A percentile compares a stretch with the other conserved stretches of the same genome.
Evolutionary conservation across 495 filamentous ascomycete species (phyloP).

Genomic region (Xanthoparmelia taractica): DNA sequence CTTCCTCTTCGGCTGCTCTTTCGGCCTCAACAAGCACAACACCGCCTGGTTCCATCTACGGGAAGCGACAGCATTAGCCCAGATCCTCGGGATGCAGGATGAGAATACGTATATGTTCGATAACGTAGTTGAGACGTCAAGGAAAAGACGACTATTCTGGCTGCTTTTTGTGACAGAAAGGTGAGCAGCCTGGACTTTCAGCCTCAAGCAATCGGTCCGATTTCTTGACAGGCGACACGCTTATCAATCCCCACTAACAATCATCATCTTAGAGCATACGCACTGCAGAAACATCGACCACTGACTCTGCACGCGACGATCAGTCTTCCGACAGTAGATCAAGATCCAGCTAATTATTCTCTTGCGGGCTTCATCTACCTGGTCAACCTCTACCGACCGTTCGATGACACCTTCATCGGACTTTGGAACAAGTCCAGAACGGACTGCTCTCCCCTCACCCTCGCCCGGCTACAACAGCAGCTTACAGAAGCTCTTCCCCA

Average conservation of each 20-base stretch:
- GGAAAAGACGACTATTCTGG: conserved; percentile 55
- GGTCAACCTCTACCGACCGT: conserved; percentile 60
- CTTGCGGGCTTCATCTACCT: conserved; percentile 57
- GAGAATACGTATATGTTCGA: conserved; percentile 45
- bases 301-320: conserved; percentile 60
- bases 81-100: conserved; percentile 52
- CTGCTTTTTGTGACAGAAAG: conserved; percentile 55
- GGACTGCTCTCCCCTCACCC: conserved; percentile 50
- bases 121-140: conserved; percentile 41
- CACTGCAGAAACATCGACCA: conserved; percentile 67
- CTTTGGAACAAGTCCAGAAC: conserved; percentile 64
- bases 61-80: conserved; percentile 52
- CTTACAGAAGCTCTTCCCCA: conserved; percentile 55
- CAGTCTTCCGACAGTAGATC: conserved; percentile 53
- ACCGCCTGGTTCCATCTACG: conserved; percentile 57
- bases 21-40: conserved; percentile 51
- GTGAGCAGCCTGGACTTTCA: conserved; percentile 23
- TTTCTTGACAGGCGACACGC: not conserved
- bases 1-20: conserved; percentile 70
- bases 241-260: conserved; percentile 12
- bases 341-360: conserved; percentile 33
- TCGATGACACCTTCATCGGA: conserved; percentile 61
- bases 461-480: conserved; percentile 56
- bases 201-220: not conserved
- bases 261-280: conserved; percentile 53